A percentile compares a stretch with the other conserved stretches of the same genome.
Evolutionary conservation across 805 yeast genomes (phyloP).

Genomic region (Monosporozyma aerobia): DNA sequence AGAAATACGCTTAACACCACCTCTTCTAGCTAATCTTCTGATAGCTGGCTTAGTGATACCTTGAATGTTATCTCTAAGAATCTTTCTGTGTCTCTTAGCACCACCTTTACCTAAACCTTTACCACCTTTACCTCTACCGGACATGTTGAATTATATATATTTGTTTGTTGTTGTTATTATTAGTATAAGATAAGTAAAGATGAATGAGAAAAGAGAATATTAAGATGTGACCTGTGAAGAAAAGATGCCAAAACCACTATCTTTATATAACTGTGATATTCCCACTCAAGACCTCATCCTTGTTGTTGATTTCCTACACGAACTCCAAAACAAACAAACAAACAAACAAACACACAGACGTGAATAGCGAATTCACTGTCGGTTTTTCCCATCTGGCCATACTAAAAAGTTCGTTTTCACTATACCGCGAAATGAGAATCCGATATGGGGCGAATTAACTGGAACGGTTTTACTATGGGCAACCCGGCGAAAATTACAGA

Average conservation of each 20-base stretch:
- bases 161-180: conserved; percentile 33
- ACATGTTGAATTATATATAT: conserved; percentile 41
- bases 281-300: neutral
- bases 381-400: neutral
- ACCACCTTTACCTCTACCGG: conserved; percentile 99
- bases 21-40: conserved; percentile 99
- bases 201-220: neutral
- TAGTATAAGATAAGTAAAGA: neutral
- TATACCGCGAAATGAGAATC: neutral
- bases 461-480: conserved; percentile 7
- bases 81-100: conserved; percentile 99
- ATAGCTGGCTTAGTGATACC: conserved; percentile 99
- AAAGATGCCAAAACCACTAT: neutral
- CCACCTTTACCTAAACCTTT: conserved; percentile 99
- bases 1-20: conserved; percentile 99
- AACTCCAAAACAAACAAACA: neutral
- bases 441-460: conserved; percentile 13
- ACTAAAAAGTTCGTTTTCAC: neutral
- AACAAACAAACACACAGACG: neutral
- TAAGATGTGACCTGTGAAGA: neutral
- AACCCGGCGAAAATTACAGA: conserved; percentile 4
- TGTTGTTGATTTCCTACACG: neutral
- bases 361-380: neutral
- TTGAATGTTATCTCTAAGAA: conserved; percentile 97
- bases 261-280: neutral